phyloP scores from a whole-genome alignment of 2,329 filamentous ascomycete genomes.

The Sporothrix dimorphospora region DNA sequence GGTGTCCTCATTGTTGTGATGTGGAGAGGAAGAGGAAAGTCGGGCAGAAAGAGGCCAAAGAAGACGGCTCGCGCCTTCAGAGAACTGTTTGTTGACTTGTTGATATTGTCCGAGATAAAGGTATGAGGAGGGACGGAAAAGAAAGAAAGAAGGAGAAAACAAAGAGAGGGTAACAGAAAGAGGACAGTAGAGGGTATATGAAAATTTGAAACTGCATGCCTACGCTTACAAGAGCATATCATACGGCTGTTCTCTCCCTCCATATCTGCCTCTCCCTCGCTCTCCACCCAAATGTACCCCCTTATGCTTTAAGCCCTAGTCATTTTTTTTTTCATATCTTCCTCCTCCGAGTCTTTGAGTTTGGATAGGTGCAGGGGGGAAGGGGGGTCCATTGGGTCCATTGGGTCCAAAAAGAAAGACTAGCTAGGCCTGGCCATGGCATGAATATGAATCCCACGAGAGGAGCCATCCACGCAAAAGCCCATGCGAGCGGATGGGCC shows the following conservation, averaged over 20 bases:
- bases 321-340: not conserved
- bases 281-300: not conserved
- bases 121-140: not conserved
- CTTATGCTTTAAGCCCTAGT: not conserved
- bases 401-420: too few species aligned
- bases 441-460: not conserved
- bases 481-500: not conserved
- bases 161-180: not conserved
- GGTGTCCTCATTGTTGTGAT: slow-evolving; percentile 14
- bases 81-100: not conserved
- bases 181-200: not conserved
- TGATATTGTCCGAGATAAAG: slow-evolving; percentile 3
- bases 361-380: slow-evolving; percentile 1
- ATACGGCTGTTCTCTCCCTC: not conserved
- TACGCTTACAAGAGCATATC: not conserved
- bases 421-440: too few species aligned
- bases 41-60: not conserved
- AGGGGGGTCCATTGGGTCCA: too few species aligned
- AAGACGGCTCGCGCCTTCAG: slow-evolving; percentile 14
- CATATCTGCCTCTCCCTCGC: not conserved
- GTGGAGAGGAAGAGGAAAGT: not conserved
- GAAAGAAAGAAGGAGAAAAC: not conserved
- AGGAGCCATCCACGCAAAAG: not conserved
- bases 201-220: not conserved
- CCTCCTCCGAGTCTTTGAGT: not conserved